Evolutionary conservation across 2,329 filamentous ascomycete species (phyloP).

Genomic region (Thielaviopsis punctulata): DNA sequence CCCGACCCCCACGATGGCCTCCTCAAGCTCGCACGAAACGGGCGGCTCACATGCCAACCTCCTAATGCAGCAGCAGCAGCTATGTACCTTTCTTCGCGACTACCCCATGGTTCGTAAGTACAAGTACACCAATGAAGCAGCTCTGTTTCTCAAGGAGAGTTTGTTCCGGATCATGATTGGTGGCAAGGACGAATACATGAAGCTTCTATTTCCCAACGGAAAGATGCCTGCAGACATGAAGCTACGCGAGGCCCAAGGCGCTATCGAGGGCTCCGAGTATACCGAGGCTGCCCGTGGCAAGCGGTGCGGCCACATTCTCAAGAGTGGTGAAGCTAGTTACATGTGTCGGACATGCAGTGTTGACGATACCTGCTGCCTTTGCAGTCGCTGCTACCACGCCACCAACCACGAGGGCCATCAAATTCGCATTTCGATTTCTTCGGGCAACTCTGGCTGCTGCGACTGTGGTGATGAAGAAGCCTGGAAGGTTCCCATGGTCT

Average conservation of each 20-base stretch:
- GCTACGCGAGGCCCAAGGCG: constrained; percentile 73
- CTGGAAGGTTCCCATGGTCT: constrained; percentile 75
- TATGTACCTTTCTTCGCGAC: constrained; percentile 66
- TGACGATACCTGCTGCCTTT: constrained; percentile 91
- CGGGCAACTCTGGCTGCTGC: constrained; percentile 88
- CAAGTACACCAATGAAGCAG: constrained; percentile 57
- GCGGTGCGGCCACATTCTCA: constrained; percentile 94
- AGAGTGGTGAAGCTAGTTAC: constrained; percentile 83
- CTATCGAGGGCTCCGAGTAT: constrained; percentile 88
- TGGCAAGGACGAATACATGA: constrained; percentile 55
- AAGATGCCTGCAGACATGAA: constrained; percentile 50
- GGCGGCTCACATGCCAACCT: constrained; percentile 18
- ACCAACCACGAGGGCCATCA: constrained; percentile 90
- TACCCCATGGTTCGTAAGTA: constrained; percentile 58
- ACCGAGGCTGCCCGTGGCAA: constrained; percentile 81
- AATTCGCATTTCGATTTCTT: constrained; percentile 73
- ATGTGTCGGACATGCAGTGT: constrained; percentile 84
- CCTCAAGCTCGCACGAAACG: constrained; percentile 15
- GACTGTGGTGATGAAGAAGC: constrained; percentile 94
- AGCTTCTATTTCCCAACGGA: constrained; percentile 67
- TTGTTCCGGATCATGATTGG: constrained; percentile 80
- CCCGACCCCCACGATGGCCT: constrained; percentile 27
- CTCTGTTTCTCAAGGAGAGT: constrained; percentile 53
- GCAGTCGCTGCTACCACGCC: constrained; percentile 83
- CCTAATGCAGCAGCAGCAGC: constrained; percentile 58